Conservation (phyloP, 2,329 filamentous ascomycete genomes). For the Cercospora brassicicola region DNA sequence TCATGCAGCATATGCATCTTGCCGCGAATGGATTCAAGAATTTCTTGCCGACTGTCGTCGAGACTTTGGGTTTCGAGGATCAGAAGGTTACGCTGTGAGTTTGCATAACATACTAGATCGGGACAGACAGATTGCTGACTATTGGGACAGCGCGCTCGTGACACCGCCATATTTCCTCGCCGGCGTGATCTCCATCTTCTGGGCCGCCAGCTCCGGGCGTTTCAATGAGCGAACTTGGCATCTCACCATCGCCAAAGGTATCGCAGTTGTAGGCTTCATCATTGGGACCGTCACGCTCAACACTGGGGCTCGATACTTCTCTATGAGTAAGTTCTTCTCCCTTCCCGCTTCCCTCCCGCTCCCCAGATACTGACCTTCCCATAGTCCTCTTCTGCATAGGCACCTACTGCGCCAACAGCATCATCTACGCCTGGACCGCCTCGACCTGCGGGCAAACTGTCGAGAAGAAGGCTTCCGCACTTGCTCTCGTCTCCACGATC, state of each 20-base stretch:
- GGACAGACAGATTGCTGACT: not conserved
- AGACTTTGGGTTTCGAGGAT: conserved; percentile 41
- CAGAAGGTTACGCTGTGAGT: conserved; percentile 13
- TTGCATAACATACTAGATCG: not conserved
- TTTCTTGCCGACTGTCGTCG: conserved; percentile 41
- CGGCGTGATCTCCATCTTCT: conserved; percentile 23
- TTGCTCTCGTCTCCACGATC: conserved; percentile 11
- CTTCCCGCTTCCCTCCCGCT: no score
- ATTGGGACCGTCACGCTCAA: conserved; percentile 12
- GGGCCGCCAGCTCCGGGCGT: conserved; percentile 32
- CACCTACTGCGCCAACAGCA: conserved; percentile 7
- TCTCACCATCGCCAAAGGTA: conserved; percentile 10
- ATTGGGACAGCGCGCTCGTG: not conserved
- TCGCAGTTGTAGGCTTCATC: conserved; percentile 49
- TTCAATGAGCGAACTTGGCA: conserved; percentile 31
- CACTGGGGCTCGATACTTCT: conserved; percentile 10
- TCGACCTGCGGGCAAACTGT: not conserved
- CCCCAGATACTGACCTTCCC: not conserved
- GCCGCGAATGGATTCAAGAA: conserved; percentile 27
- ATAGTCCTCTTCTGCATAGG: conserved; percentile 7
- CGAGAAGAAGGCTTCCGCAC: conserved; percentile 8
- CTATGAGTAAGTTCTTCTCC: not conserved
- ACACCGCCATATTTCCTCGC: conserved; percentile 40
- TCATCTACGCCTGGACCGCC: conserved; percentile 2
- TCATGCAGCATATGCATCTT: conserved; percentile 14